phyloP scores from a whole-genome alignment of 441 rosid species.

The Eruca vesicaria region DNA sequence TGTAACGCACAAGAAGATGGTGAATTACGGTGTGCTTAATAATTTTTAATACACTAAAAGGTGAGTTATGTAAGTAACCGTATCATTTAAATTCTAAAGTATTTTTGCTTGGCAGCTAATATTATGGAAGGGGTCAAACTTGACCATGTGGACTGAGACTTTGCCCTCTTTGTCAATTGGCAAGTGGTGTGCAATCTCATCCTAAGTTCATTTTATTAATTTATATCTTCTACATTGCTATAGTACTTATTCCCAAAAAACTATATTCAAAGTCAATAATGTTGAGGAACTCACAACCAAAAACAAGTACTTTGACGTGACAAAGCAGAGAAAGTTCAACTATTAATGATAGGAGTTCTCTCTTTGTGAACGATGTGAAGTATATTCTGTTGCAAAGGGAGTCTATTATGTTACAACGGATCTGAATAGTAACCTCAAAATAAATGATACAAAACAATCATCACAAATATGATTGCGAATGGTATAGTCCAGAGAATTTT shows the following conservation, averaged over 20 bases:
- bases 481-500: neutral
- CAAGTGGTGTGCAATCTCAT: slow-evolving; percentile 22
- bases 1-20: slow-evolving; percentile 21
- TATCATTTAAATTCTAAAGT: neutral
- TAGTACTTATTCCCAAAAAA: neutral
- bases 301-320: neutral
- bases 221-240: neutral
- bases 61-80: neutral
- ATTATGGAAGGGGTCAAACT: slow-evolving; percentile 15
- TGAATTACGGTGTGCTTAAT: slow-evolving; percentile 4
- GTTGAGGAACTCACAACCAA: neutral
- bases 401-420: neutral
- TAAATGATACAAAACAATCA: neutral
- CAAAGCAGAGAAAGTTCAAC: neutral
- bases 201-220: neutral
- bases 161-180: neutral
- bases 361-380: neutral
- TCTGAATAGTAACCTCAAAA: neutral
- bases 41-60: neutral
- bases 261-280: neutral
- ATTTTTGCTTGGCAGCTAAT: slow-evolving; percentile 15
- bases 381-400: neutral
- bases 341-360: neutral
- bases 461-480: neutral
- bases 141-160: slow-evolving; percentile 20